Base-by-base conservation (phyloP, 768 basidiomycete genomes). In the Lentinula raphanica region DNA sequence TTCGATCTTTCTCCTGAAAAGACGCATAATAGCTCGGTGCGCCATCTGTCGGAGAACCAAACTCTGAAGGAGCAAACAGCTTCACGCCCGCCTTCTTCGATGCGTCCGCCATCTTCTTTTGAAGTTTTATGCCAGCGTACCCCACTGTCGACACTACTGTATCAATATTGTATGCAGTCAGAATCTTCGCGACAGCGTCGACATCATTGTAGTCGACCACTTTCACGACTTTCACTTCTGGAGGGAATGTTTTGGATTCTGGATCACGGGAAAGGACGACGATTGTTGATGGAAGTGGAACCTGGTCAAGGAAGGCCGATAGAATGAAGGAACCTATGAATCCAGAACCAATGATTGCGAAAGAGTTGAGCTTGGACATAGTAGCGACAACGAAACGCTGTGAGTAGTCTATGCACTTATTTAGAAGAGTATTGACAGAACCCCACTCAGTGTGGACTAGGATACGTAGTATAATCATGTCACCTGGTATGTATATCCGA, bases 41-140 rank as follows among this genome's bases (percentile, higher is more conserved):
- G 3, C 69, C 75, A 23, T 68, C 67, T 0, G 68, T 75, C 13
- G 72, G 67, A 61, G 72, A 65, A 21, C 74, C 72, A 29, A 64
- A 76, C 56, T 76, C 75, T 19, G 68, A 69, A 12, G 74, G 72
- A n/a, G 72, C 72, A 49, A 76, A 74, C 49, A 76, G 39, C 60
- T 72, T 71, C 19, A 76, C 72, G 0, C 65, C 68, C 0, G 73
- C 74, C 36, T 62, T 64, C 56, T 72, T 72, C 25, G 75, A 71
- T 13, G 74, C 75, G 6, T 71, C 68, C 13, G 68, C 73, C 35
- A 76, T 56, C 1, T 63, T 40, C 23, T 50, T 58, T 51, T 74
- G 72, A 5, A 60, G 61, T 2, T 54, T 40, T 13, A 69, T 61
- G 0, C 62, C 71, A 12, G 49, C 60, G 5, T 60, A 66, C 5